phyloP scores from a whole-genome alignment of 2,329 filamentous ascomycete species.

The Fusarium albidum region DNA sequence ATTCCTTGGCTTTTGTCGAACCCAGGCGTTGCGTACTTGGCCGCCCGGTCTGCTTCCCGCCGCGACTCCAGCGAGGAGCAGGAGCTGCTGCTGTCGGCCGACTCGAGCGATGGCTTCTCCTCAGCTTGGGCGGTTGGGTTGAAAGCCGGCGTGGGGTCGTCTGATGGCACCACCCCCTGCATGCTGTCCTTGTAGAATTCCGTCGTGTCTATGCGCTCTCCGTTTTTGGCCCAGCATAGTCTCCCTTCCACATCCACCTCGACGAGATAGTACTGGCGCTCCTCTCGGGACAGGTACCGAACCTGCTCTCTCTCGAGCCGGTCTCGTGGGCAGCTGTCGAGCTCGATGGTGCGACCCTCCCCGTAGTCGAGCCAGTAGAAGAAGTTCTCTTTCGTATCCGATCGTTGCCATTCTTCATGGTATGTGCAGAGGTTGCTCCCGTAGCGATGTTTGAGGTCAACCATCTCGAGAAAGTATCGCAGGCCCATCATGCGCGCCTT shows the following conservation, averaged over 20 bases:
- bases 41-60: slow-evolving; percentile 67
- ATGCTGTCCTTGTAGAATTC: slow-evolving; percentile 81
- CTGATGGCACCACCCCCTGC: slow-evolving; percentile 72
- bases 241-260: slow-evolving; percentile 76
- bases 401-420: slow-evolving; percentile 83
- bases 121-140: slow-evolving; percentile 36
- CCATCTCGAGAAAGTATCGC: slow-evolving; percentile 87
- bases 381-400: slow-evolving; percentile 83
- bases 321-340: slow-evolving; percentile 76
- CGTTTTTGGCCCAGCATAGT: slow-evolving; percentile 89
- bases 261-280: slow-evolving; percentile 82
- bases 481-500: slow-evolving; percentile 83
- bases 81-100: slow-evolving; percentile 42
- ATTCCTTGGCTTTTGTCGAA: slow-evolving; percentile 67
- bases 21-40: slow-evolving; percentile 71
- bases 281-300: slow-evolving; percentile 83
- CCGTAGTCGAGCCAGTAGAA: slow-evolving; percentile 94
- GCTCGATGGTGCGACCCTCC: slow-evolving; percentile 73
- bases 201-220: slow-evolving; percentile 78
- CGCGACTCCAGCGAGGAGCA: slow-evolving; percentile 53
- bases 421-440: slow-evolving; percentile 84
- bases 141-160: slow-evolving; percentile 67
- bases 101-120: slow-evolving; percentile 13
- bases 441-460: slow-evolving; percentile 86
- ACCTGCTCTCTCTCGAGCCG: slow-evolving; percentile 81